phyloP scores from a whole-genome alignment of 345 rosid genomes.

The Arabidopsis suecica region DNA sequence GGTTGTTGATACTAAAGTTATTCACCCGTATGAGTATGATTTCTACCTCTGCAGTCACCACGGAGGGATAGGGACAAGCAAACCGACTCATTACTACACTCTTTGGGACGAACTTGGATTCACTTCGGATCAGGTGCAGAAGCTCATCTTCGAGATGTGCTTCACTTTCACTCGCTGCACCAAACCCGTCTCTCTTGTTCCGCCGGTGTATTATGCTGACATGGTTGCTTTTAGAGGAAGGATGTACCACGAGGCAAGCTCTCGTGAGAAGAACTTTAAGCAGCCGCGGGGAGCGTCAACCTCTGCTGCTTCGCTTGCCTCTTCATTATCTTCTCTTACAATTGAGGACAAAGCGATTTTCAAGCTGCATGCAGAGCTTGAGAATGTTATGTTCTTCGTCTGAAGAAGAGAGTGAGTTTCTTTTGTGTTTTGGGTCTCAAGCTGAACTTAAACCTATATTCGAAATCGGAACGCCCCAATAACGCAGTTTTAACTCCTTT shows the following conservation, averaged over 20 bases:
- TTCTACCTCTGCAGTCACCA: conserved; percentile 83
- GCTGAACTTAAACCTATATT: conserved; percentile 11
- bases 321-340: conserved; percentile 48
- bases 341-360: conserved; percentile 53
- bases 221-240: conserved; percentile 82
- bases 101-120: conserved; percentile 77
- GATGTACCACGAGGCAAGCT: conserved; percentile 66
- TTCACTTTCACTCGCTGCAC: conserved; percentile 91
- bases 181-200: conserved; percentile 78
- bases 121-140: conserved; percentile 68
- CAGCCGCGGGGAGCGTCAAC: conserved; percentile 45
- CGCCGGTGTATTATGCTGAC: conserved; percentile 88
- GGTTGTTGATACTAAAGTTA: conserved; percentile 70
- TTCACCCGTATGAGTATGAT: conserved; percentile 79
- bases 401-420: conserved; percentile 41
- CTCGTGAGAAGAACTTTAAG: conserved; percentile 23
- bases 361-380: conserved; percentile 65
- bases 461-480: conserved; percentile 42
- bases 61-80: conserved; percentile 84
- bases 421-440: conserved; percentile 52
- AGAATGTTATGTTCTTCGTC: conserved; percentile 74
- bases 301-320: conserved; percentile 51
- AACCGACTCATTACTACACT: conserved; percentile 80
- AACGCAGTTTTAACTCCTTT: conserved; percentile 53
- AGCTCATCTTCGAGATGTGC: conserved; percentile 77